Evolutionary conservation across 1,139 yeast species (phyloP).

Genomic region (Suhomyces bolitotheri): DNA sequence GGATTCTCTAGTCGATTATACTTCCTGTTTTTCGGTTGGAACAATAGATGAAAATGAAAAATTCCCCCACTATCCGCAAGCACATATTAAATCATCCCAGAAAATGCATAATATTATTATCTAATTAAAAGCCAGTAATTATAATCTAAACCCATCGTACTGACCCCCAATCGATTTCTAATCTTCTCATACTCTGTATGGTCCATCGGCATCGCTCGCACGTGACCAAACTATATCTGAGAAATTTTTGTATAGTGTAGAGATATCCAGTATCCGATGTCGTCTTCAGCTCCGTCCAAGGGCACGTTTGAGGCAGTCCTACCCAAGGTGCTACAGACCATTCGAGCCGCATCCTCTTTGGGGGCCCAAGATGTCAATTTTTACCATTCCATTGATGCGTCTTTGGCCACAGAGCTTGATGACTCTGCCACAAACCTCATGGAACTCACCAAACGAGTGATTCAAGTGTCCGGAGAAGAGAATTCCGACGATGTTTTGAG

Average conservation of each 20-base stretch:
- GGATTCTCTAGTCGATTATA: no score
- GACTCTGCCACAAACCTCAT: conserved; percentile 47
- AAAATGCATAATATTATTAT: no score
- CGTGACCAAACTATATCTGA: conserved; percentile 2
- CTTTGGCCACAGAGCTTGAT: conserved; percentile 45
- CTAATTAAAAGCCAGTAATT: no score
- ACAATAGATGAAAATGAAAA: no score
- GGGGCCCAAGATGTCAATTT: conserved; percentile 82
- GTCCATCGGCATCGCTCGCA: conserved; percentile 5
- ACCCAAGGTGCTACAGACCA: conserved; percentile 52
- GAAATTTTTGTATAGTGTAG: conserved; percentile 4
- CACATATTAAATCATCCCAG: no score
- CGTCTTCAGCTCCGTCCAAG: conserved; percentile 2
- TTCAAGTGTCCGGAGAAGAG: conserved; percentile 40
- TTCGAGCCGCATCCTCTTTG: conserved; percentile 70
- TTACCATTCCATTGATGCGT: conserved; percentile 64
- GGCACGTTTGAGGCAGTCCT: conserved; percentile 27
- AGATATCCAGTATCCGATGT: conserved; percentile 1
- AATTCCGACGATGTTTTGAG: conserved; percentile 25
- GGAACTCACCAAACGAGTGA: conserved; percentile 52
- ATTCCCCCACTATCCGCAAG: no score
- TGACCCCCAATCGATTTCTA: no score
- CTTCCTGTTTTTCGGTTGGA: no score
- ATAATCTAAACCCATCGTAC: no score
- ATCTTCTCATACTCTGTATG: no score